Percentiles rank a stretch among this genome's conserved stretches.
These are phyloP conservation scores for Spinacia oleracea DNA, from an alignment of 179 eudicot genomes.

Conservation along the genomic window DNA sequence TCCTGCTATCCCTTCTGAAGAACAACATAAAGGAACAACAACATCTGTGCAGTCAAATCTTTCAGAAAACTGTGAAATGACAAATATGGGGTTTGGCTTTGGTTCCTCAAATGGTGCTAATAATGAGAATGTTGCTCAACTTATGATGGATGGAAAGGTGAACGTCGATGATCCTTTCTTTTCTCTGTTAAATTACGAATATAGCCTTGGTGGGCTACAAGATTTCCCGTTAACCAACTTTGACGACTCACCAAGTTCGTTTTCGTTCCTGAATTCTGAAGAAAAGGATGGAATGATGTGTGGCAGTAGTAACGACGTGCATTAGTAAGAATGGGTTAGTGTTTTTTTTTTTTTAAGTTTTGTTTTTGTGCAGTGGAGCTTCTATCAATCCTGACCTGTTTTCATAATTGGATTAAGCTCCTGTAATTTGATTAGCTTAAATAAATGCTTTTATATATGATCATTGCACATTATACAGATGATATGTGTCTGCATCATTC, in stretches of 20 bases:
- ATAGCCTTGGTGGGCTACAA: conserved; percentile 55
- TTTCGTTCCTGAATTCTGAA: conserved; percentile 64
- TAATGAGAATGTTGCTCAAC: conserved; percentile 35
- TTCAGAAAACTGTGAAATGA: conserved; percentile 44
- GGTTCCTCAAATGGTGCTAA: conserved; percentile 32
- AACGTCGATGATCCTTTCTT: conserved; percentile 56
- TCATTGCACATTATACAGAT: conserved; percentile 33
- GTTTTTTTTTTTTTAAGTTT: conserved; percentile 14
- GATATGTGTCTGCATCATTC: conserved; percentile 9
- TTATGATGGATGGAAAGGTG: conserved; percentile 44
- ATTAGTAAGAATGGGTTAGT: conserved; percentile 35
- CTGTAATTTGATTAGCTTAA: conserved; percentile 41
- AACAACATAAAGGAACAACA: conserved; percentile 45
- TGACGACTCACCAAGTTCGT: conserved; percentile 72
- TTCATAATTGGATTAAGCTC: conserved; percentile 31
- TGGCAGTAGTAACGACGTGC: conserved; percentile 42
- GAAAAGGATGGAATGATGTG: conserved; percentile 49
- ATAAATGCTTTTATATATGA: conserved; percentile 34
- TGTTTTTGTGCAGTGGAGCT: conserved; percentile 22
- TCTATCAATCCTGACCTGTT: conserved; percentile 21
- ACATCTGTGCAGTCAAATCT: conserved; percentile 36
- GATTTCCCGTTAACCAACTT: conserved; percentile 63
- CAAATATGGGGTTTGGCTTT: conserved; percentile 42
- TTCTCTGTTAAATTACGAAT: conserved; percentile 61
- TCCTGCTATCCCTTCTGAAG: conserved; percentile 64